These are phyloP conservation scores for Cercospora sp. DNA, from an alignment of 2,329 filamentous ascomycete species.

Conservation along the genomic window DNA sequence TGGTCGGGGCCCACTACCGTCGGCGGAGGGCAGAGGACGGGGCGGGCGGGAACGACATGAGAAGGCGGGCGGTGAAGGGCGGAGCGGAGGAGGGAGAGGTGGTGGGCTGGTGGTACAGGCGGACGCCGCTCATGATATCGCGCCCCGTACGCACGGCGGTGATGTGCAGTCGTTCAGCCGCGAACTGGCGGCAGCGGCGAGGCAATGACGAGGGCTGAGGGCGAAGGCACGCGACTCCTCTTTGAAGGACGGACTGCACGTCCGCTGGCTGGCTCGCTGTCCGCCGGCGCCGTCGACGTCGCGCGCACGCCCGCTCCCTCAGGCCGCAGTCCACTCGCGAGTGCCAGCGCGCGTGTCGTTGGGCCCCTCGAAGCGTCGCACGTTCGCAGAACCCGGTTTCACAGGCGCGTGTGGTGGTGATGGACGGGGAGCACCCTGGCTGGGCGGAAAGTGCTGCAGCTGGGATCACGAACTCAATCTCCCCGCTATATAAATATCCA, in stretches of 20 bases:
- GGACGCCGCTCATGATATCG: not conserved
- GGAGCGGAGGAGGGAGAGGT: not conserved
- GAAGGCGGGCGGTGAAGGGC: not conserved
- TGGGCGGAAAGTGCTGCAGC: not conserved
- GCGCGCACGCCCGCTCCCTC: not conserved
- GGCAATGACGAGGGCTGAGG: not conserved
- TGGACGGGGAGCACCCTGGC: conserved; percentile 3
- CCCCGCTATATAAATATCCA: not conserved
- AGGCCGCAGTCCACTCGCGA: not conserved
- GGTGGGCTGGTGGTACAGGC: not conserved
- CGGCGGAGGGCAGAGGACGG: conserved; percentile 9
- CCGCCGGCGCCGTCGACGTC: not conserved
- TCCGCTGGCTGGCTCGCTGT: not conserved
- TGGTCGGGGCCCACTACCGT: conserved; percentile 9
- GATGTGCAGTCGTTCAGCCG: not conserved
- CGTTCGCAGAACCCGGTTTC: conserved; percentile 2
- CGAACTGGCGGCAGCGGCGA: not conserved
- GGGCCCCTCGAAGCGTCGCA: not conserved
- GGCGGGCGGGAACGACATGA: conserved; percentile 13
- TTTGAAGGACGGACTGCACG: not conserved
- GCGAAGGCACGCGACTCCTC: not conserved
- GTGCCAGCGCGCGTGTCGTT: not conserved
- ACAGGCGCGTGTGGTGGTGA: conserved; percentile 9
- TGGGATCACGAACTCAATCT: not conserved
- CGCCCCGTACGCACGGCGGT: not conserved